Percentiles rank a stretch among this genome's conserved stretches.
Evolutionary conservation across 192 early-diverging fungal genomes (phyloP).

Genomic region (Jimgerdemannia lactiflua): DNA sequence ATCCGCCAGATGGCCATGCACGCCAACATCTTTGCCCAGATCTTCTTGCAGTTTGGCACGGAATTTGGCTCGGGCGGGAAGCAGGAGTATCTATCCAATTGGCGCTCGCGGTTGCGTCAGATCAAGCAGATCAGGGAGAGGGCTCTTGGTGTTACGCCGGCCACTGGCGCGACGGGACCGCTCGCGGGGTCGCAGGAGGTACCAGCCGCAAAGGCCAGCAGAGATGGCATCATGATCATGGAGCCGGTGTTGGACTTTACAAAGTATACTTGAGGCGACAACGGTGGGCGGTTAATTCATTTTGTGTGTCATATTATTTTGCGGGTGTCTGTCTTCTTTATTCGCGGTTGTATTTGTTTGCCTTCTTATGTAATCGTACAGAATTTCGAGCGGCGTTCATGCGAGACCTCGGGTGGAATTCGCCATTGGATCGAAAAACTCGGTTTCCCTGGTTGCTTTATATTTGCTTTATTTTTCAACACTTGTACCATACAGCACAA

Average conservation of each 20-base stretch:
- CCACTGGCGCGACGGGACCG: conserved; percentile 4
- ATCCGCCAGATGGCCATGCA: conserved; percentile 84
- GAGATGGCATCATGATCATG: conserved; percentile 18
- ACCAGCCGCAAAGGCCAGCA: conserved; percentile 7
- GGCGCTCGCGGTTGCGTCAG: conserved; percentile 84
- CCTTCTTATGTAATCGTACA: too few relatives aligned
- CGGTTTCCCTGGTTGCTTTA: too few relatives aligned
- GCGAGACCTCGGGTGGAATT: too few relatives aligned
- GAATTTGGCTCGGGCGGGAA: conserved; percentile 45
- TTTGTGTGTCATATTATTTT: not conserved
- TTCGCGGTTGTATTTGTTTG: too few relatives aligned
- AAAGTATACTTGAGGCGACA: conserved; percentile 40
- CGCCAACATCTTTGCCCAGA: conserved; percentile 87
- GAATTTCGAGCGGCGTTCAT: too few relatives aligned
- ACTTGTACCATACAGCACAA: too few relatives aligned
- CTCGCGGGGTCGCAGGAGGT: conserved; percentile 8
- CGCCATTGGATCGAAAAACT: too few relatives aligned
- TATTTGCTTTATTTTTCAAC: too few relatives aligned
- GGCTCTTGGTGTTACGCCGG: conserved; percentile 6
- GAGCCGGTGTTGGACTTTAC: conserved; percentile 55
- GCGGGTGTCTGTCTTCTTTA: too few relatives aligned
- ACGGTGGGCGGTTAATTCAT: too few relatives aligned
- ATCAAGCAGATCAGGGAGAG: conserved; percentile 81
- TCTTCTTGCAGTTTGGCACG: conserved; percentile 60
- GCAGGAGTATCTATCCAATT: conserved; percentile 83